A percentile compares a stretch with the other conserved stretches of the same genome.
Evolutionary conservation across 2,329 filamentous ascomycete genomes (phyloP).

Genomic region (Aaosphaeria arxii): DNA sequence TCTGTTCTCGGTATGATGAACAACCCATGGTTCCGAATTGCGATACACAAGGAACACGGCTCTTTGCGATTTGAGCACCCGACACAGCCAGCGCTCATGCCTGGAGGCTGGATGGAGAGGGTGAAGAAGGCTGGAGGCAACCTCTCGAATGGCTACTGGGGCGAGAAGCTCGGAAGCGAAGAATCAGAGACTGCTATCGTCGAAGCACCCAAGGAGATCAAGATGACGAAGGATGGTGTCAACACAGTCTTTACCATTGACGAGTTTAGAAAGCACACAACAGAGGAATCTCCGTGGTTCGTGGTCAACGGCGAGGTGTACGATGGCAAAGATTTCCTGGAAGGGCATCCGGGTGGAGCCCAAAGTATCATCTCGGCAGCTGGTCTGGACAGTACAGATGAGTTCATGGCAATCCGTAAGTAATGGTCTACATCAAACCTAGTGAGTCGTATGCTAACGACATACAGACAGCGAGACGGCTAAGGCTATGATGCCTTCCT

Average conservation of each 20-base stretch:
- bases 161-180: conserved; percentile 62
- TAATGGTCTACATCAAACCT: neutral
- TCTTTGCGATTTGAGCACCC: conserved; percentile 80
- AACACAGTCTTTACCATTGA: conserved; percentile 64
- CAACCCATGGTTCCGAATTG: conserved; percentile 86
- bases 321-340: conserved; percentile 76
- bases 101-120: conserved; percentile 90
- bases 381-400: conserved; percentile 79
- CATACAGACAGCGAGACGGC: conserved; percentile 80
- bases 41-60: conserved; percentile 66
- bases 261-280: conserved; percentile 68
- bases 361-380: conserved; percentile 80
- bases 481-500: conserved; percentile 81
- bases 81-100: conserved; percentile 72
- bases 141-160: conserved; percentile 79
- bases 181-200: conserved; percentile 40
- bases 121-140: conserved; percentile 82
- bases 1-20: conserved; percentile 97
- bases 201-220: conserved; percentile 62
- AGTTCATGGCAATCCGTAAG: conserved; percentile 89
- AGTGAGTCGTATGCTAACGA: conserved; percentile 17
- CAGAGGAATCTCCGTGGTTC: conserved; percentile 73
- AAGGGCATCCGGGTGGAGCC: conserved; percentile 81
- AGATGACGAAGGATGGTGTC: conserved; percentile 70
- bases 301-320: conserved; percentile 86